phyloP scores from a whole-genome alignment of 768 basidiomycete genomes.

The Boletus reticulatus region DNA sequence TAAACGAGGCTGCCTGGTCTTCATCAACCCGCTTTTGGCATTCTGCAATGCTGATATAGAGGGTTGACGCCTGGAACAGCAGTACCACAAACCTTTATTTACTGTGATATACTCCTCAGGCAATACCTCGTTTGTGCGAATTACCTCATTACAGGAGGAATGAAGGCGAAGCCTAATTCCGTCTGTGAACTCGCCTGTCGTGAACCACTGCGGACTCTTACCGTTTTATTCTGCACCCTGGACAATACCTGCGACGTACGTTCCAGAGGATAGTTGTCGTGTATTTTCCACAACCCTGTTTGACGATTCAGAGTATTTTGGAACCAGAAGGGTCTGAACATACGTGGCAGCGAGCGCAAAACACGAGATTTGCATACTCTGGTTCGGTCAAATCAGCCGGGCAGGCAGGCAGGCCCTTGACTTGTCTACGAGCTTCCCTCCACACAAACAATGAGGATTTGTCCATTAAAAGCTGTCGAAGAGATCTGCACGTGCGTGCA shows the following conservation, averaged over 20 bases:
- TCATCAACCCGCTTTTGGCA: neutral
- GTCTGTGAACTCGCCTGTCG: neutral
- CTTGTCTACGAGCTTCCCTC: conserved; percentile 26
- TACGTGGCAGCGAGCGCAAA: conserved; percentile 19
- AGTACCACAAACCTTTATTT: neutral
- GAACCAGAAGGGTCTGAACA: neutral
- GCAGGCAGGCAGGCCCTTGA: conserved; percentile 38
- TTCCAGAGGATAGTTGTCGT: neutral
- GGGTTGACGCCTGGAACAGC: neutral
- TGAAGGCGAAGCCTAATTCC: neutral
- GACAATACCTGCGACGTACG: conserved; percentile 15
- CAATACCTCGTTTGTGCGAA: neutral
- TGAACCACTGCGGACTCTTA: neutral
- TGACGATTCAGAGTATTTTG: neutral
- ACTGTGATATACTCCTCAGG: neutral
- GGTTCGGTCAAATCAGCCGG: conserved; percentile 43
- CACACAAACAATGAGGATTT: conserved; percentile 27
- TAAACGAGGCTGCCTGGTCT: conserved; percentile 8
- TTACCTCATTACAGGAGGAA: neutral
- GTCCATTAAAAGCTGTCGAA: conserved; percentile 37
- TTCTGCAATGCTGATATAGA: neutral
- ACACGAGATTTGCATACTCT: conserved; percentile 43
- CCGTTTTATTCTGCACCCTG: neutral
- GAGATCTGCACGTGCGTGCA: conserved; percentile 37
- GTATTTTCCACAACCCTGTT: conserved; percentile 8